Percentiles rank a stretch among this genome's conserved stretches.
Evolutionary conservation across 2,329 filamentous ascomycete genomes (phyloP).

Genomic region (Tolypocladium album): DNA sequence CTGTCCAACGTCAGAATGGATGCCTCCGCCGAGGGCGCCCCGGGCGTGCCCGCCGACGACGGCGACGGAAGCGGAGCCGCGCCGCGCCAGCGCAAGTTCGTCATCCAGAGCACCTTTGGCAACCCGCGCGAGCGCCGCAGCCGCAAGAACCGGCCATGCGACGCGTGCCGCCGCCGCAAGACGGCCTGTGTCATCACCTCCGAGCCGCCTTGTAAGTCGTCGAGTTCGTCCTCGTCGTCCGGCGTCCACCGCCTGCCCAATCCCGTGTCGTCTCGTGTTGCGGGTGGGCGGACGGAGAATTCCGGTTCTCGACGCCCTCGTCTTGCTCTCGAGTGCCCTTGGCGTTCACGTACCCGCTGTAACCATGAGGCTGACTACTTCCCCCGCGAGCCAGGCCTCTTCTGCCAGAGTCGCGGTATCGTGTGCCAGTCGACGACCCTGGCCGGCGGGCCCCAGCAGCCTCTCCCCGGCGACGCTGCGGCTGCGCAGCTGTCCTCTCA

Average conservation of each 20-base stretch:
- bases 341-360: not conserved
- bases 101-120: constrained; percentile 30
- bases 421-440: constrained; percentile 19
- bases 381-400: constrained; percentile 15
- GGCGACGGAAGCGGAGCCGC: not conserved
- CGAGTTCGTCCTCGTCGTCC: not conserved
- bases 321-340: not conserved
- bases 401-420: constrained; percentile 22
- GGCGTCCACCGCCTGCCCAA: not conserved
- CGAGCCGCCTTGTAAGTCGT: constrained; percentile 30
- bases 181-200: constrained; percentile 35
- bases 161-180: constrained; percentile 32
- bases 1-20: not conserved
- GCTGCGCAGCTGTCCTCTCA: not conserved
- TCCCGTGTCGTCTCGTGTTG: not conserved
- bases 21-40: not conserved
- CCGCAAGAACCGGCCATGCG: constrained; percentile 35
- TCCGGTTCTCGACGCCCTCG: not conserved
- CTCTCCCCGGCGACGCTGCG: not conserved
- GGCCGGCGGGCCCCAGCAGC: not conserved
- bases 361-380: not conserved
- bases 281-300: not conserved
- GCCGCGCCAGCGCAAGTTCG: constrained; percentile 22
- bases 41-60: not conserved
- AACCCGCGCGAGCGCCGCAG: constrained; percentile 27